phyloP scores from a whole-genome alignment of 306 rosid genomes.

The Vigna trinervia region DNA sequence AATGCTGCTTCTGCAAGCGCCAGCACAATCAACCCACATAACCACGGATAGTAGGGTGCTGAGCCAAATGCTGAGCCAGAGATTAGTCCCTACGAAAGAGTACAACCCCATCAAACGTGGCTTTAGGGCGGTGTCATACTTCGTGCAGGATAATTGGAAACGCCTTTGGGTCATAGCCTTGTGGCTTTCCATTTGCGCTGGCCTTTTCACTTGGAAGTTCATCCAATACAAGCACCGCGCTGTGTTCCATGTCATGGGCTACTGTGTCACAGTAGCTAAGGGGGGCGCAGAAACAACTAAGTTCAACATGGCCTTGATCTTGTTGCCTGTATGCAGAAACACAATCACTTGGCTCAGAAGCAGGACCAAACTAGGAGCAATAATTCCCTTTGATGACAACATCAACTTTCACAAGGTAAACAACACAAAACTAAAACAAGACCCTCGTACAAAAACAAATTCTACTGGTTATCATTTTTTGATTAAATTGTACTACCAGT shows the following conservation, averaged over 20 bases:
- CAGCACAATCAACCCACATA: constrained; percentile 62
- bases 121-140: constrained; percentile 53
- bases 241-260: constrained; percentile 80
- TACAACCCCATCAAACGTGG: constrained; percentile 70
- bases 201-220: constrained; percentile 82
- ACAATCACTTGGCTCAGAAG: constrained; percentile 87
- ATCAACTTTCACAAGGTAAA: constrained; percentile 82
- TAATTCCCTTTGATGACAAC: constrained; percentile 81
- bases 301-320: constrained; percentile 85
- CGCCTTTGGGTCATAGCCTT: constrained; percentile 75
- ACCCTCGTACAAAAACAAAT: neutral
- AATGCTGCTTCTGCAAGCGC: constrained; percentile 79
- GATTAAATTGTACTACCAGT: neutral
- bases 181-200: constrained; percentile 71
- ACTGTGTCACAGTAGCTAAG: constrained; percentile 78
- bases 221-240: constrained; percentile 73
- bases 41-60: constrained; percentile 63
- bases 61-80: constrained; percentile 82
- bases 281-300: constrained; percentile 90
- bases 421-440: too few relatives aligned
- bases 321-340: constrained; percentile 83
- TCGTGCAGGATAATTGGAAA: constrained; percentile 79
- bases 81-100: constrained; percentile 71
- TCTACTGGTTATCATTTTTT: neutral
- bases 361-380: constrained; percentile 65